Evolutionary conservation across 331 rosid genomes (phyloP), one percentile per base, ranked within the genome.

Genomic region (Pyrus hybrid): DNA sequence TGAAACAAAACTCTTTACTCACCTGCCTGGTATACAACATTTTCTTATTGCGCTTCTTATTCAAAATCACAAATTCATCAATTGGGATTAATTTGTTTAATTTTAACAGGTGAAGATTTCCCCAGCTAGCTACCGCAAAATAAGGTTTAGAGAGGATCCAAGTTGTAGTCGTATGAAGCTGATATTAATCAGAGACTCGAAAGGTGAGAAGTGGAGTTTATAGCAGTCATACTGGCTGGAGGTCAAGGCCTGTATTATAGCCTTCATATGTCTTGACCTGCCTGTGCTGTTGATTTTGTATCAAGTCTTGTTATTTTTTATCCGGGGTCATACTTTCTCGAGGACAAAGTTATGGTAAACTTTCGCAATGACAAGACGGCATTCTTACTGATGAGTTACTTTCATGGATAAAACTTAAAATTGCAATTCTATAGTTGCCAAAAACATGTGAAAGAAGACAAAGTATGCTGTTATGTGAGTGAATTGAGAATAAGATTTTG

Each of bases 101-200:
- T 74, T 69, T 70, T 82, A 53, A 73, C 85, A 86, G 88, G 81
- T 57, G 79, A 75, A 83, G 56, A 68, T 73, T 45, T 75, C 65
- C 37, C 78, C 76, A 65, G 73, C 83, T 29, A 43, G 77, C 83
- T 29, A 30, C 63, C 37, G 80, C 77, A 70, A 37, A 69, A 16
- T 47, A 63, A 58, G 73, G 37, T 62, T 63, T 70, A 67, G 14
- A 12, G 74, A 32, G 57, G 73, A 33, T 56, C 74, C 51, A 74
- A 65, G 43, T 53, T 72, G 73, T 21, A 16, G 67, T 25, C 69
- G 32, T 54, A 30, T 61, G 26, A 22, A 60, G 64, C 77, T 61
- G 85, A 83, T 57, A 37, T 62, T 62, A 56, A 75, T 73, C 71
- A 69, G 77, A 81, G 67, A 58, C 85, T 63, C 22, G 45, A 21